Evolutionary conservation across 2,329 filamentous ascomycete genomes (phyloP).

Genomic region (Penicillium thymicola): DNA sequence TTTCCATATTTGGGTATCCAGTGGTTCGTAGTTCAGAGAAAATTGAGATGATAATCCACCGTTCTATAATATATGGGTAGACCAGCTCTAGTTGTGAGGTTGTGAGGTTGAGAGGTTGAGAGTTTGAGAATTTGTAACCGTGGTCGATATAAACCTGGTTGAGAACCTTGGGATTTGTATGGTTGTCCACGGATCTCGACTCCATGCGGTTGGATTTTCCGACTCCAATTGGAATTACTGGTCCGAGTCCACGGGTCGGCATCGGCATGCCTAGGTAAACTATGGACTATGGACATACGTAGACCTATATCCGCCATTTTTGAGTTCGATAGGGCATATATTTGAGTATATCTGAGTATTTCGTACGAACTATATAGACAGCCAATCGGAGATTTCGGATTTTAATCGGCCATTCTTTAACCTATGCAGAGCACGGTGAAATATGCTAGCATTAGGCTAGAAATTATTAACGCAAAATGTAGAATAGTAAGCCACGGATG

Average conservation of each 20-base stretch:
- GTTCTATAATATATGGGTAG: background rate
- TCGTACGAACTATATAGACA: background rate
- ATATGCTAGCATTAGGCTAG: too few relatives aligned
- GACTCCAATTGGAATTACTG: background rate
- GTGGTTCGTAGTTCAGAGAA: background rate
- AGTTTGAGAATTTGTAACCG: background rate
- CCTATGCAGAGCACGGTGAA: too few relatives aligned
- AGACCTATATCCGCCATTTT: background rate
- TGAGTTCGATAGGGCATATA: background rate
- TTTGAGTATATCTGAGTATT: background rate
- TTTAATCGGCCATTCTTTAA: background rate
- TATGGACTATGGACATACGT: background rate
- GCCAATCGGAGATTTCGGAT: background rate
- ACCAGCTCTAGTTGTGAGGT: background rate
- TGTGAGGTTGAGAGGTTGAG: background rate
- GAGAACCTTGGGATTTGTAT: background rate
- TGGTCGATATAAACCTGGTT: background rate
- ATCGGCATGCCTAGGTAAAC: background rate
- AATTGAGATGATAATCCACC: background rate
- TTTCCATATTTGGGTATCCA: background rate
- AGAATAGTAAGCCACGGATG: too few relatives aligned
- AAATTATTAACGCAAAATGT: too few relatives aligned
- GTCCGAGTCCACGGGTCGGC: background rate
- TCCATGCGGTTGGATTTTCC: background rate
- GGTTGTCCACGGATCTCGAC: background rate